Evolutionary conservation across 208 protist species (phyloP).

Genomic region (Trypanosoma avium): DNA sequence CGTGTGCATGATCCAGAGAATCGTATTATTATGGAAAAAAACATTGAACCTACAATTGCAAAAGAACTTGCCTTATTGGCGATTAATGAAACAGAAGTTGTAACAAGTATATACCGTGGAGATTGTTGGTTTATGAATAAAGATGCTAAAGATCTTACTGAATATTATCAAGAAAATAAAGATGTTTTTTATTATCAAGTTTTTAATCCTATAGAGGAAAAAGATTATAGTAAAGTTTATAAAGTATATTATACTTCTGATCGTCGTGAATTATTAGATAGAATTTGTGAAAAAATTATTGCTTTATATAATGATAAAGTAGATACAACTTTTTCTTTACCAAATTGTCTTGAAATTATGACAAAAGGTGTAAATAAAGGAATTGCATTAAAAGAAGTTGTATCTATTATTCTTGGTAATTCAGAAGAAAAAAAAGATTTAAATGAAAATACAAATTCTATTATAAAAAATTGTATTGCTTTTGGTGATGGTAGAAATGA

Average conservation of each 20-base stretch:
- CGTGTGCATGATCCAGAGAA: conserved; percentile 45
- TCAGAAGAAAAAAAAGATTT: neutral
- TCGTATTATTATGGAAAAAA: conserved; percentile 30
- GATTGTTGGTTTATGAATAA: conserved; percentile 34
- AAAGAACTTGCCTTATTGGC: conserved; percentile 28
- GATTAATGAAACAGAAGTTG: conserved; percentile 20
- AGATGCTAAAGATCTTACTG: conserved; percentile 26
- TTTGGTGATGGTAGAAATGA: conserved; percentile 62
- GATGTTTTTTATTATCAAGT: conserved; percentile 29
- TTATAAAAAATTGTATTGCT: conserved; percentile 34
- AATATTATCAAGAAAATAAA: conserved; percentile 38
- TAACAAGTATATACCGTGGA: conserved; percentile 42
- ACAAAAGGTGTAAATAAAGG: conserved; percentile 45
- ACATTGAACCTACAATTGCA: conserved; percentile 35
- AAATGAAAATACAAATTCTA: neutral
- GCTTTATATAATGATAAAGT: conserved; percentile 9
- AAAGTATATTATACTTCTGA: conserved; percentile 43
- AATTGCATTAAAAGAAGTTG: conserved; percentile 26
- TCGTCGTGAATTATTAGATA: conserved; percentile 2
- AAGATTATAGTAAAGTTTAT: conserved; percentile 32
- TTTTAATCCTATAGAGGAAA: conserved; percentile 26
- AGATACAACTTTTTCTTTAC: conserved; percentile 28
- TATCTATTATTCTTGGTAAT: conserved; percentile 13
- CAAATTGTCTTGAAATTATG: conserved; percentile 50
- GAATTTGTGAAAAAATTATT: conserved; percentile 13